phyloP scores from a whole-genome alignment of 2,329 filamentous ascomycete species.

The Paecilomyces variotii region DNA sequence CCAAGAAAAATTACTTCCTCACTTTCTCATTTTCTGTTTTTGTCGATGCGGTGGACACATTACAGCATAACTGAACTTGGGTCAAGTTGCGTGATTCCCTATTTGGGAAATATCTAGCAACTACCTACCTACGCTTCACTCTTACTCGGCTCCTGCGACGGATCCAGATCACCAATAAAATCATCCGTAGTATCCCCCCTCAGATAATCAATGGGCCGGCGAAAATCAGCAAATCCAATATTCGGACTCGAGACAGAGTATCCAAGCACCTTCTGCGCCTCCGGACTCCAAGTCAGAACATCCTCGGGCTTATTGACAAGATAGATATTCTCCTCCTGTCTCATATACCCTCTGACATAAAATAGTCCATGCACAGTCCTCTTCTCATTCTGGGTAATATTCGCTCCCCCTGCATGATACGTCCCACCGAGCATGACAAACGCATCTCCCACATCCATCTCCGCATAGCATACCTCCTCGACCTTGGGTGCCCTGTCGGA shows the following conservation, averaged over 20 bases:
- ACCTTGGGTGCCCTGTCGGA: constrained; percentile 27
- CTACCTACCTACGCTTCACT: background rate
- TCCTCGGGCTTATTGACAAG: background rate
- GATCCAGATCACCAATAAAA: background rate
- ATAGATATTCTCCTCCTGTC: background rate
- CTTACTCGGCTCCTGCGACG: background rate
- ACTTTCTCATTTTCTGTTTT: background rate
- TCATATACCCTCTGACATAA: background rate
- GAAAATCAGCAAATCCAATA: background rate
- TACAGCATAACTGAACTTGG: background rate
- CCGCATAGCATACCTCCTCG: constrained; percentile 32
- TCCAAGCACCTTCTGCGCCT: background rate
- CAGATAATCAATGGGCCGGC: background rate
- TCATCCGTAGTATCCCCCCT: background rate
- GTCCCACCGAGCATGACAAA: constrained; percentile 33
- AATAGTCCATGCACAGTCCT: background rate
- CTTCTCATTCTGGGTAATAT: constrained; percentile 17
- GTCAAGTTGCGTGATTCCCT: background rate
- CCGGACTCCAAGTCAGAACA: background rate
- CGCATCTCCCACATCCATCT: constrained; percentile 35
- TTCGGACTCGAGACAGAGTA: background rate
- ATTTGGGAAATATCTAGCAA: background rate
- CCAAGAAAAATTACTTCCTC: no score
- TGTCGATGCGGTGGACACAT: background rate
- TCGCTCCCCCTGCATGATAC: constrained; percentile 36